Base-by-base conservation (phyloP, 2,329 filamentous ascomycete genomes). In the Sclerotinia sclerotiorum region DNA sequence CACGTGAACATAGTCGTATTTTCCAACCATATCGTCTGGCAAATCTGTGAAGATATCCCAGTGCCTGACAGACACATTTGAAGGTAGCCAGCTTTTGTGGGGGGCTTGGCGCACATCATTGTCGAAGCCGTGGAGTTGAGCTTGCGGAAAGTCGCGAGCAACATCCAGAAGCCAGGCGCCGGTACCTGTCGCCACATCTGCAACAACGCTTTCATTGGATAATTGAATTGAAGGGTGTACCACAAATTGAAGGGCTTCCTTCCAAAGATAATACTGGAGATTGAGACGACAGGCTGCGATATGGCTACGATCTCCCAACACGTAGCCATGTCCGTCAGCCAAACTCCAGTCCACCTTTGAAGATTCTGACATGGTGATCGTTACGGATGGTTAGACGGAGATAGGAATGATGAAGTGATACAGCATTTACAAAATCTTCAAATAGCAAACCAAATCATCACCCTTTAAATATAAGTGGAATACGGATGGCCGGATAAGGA, bases 231-330 rank as follows among this genome's bases (percentile, higher is more conserved):
- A 67, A n/a, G 65, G 65, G n/a, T 67, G 55, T 1, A 44, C 19
- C 2, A 39, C n/a, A 11, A 51, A 62, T 24, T 35, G 19, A 2
- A 67, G 39, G 1, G 55, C 27, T 42, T 67, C 65, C 11, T 54
- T 67, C 65, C 65, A 67, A 19, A 62, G 55, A 42, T 61, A 54
- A 19, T 66, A 19, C 15, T 66, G 63, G 5, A 66, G 54, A 27
- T 66, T 57, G 10, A 52, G 58, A 7, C 61, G 63, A 55, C 52
- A 65, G 42, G 63, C 42, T 1, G 63, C 27, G 39, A 65, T 56
- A 24, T 65, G 63, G 21, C 24, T 39, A 19, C 32, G 27, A 3
- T 56, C 19, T 32, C 32, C 32, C 3, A 65, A 32, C 0, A 65
- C 52, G 21, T 65, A 65, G 51, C 63, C 63, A 1, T 65, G 39